A percentile compares a stretch with the other conserved stretches of the same genome.
Evolutionary conservation across 2,329 filamentous ascomycete genomes (phyloP).

Genomic region (Pseudogymnoascus sp.): DNA sequence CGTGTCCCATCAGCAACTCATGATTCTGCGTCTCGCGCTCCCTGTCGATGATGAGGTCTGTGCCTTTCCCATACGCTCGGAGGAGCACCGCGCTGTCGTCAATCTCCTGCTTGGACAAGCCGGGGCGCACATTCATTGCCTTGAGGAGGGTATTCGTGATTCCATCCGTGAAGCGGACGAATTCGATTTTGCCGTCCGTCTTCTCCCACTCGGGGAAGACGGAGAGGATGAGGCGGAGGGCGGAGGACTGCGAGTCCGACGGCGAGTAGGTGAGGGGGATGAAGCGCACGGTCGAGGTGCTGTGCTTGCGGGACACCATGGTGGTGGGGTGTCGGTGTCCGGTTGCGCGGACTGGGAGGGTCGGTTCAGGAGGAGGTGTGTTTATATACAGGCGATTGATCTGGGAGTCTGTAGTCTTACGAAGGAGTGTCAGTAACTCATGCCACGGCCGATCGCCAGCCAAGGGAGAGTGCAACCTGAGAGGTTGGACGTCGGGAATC

Average conservation of each 20-base stretch:
- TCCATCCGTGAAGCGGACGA: slow-evolving; percentile 90
- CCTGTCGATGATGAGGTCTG: slow-evolving; percentile 90
- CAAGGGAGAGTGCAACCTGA: not conserved
- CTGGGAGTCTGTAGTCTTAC: not conserved
- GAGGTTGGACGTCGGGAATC: not conserved
- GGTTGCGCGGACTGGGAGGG: not conserved
- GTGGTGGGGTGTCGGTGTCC: not conserved
- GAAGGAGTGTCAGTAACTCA: not conserved
- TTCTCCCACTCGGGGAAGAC: slow-evolving; percentile 78
- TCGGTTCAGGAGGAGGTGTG: not conserved
- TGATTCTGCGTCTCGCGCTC: slow-evolving; percentile 76
- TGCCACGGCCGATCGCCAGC: not conserved
- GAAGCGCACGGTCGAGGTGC: slow-evolving; percentile 41
- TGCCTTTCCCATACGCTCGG: slow-evolving; percentile 89
- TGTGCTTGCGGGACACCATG: slow-evolving; percentile 11
- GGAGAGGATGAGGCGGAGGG: slow-evolving; percentile 68
- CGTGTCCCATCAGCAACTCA: slow-evolving; percentile 74
- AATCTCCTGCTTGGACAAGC: slow-evolving; percentile 66
- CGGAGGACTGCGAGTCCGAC: slow-evolving; percentile 69
- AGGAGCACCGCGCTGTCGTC: slow-evolving; percentile 82
- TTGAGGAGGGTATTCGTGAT: slow-evolving; percentile 93
- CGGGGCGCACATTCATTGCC: slow-evolving; percentile 61
- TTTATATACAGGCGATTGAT: not conserved
- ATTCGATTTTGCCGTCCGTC: slow-evolving; percentile 66
- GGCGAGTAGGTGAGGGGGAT: slow-evolving; percentile 75